phyloP scores from a whole-genome alignment of 768 basidiomycete genomes.

The Coprinopsis sp. region DNA sequence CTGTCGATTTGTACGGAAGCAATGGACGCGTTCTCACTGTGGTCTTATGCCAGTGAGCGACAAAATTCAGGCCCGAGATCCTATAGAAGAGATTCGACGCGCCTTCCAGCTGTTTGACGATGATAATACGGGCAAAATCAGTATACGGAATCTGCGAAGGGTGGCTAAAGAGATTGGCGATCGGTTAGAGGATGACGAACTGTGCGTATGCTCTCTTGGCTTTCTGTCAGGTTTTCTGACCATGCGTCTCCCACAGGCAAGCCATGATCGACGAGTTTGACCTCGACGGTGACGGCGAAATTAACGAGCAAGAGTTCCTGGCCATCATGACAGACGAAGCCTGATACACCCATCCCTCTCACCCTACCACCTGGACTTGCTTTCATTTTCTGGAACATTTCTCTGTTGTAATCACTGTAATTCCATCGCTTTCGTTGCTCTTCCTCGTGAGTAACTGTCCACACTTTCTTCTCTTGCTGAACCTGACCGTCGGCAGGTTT shows the following conservation, averaged over 20 bases:
- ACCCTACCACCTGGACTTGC: too few species aligned
- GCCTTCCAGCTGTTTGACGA: slow-evolving; percentile 98
- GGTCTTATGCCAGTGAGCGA: slow-evolving; percentile 71
- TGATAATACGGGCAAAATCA: slow-evolving; percentile 92
- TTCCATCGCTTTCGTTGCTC: too few species aligned
- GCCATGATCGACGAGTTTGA: slow-evolving; percentile 99
- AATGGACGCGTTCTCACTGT: slow-evolving; percentile 13
- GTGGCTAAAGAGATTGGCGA: slow-evolving; percentile 98
- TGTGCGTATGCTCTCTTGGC: slow-evolving; percentile 53
- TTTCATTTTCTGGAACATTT: too few species aligned
- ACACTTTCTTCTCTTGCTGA: too few species aligned
- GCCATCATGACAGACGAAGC: slow-evolving; percentile 95
- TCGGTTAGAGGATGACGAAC: slow-evolving; percentile 89
- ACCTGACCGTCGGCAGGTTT: too few species aligned
- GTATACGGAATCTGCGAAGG: slow-evolving; percentile 80
- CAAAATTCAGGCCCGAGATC: slow-evolving; percentile 88
- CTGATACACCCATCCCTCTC: too few species aligned
- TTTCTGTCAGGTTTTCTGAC: not conserved
- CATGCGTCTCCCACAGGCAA: slow-evolving; percentile 54
- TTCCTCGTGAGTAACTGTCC: too few species aligned
- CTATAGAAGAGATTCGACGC: slow-evolving; percentile 91
- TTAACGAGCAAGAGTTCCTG: slow-evolving; percentile 94
- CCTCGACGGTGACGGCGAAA: slow-evolving; percentile 96
- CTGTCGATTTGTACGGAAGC: not conserved
- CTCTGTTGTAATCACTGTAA: too few species aligned